Conservation (phyloP, 108 stramenopile genomes). For the Fistulifera pelliculosa region DNA sequence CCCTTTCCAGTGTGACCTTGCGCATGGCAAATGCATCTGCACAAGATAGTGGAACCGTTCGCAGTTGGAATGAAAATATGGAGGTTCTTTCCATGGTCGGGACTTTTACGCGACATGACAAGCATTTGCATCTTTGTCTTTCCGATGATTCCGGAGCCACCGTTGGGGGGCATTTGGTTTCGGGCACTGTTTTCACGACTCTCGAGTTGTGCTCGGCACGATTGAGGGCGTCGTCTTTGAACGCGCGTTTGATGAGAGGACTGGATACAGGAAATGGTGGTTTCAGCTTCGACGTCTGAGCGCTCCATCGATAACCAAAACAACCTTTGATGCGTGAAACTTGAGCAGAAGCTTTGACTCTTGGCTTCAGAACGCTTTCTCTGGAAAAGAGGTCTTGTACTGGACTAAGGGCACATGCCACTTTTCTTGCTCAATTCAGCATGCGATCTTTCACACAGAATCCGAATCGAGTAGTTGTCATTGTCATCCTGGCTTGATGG, state of each 20-base stretch:
- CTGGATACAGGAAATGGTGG: constrained; percentile 58
- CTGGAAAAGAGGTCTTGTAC: no score
- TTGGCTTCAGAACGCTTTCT: no score
- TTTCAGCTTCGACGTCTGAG: neutral
- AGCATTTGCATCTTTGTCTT: constrained; percentile 63
- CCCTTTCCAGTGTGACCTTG: constrained; percentile 44
- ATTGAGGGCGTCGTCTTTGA: constrained; percentile 41
- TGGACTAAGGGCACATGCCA: no score
- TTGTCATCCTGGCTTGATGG: no score
- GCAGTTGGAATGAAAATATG: constrained; percentile 46
- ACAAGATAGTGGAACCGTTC: constrained; percentile 16
- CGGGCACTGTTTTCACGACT: constrained; percentile 64
- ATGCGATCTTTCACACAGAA: no score
- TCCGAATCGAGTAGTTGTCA: no score
- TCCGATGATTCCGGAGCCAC: constrained; percentile 40
- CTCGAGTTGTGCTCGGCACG: constrained; percentile 67
- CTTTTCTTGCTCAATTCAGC: no score
- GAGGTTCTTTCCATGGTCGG: constrained; percentile 70
- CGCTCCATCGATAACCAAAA: no score
- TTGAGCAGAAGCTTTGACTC: no score
- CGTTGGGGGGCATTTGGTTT: constrained; percentile 70
- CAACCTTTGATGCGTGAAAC: no score
- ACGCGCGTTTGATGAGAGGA: constrained; percentile 40
- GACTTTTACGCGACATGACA: constrained; percentile 40
- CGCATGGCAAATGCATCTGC: constrained; percentile 58